Evolutionary conservation across 306 rosid genomes (phyloP).

Genomic region (Citrullus colocynthis): DNA sequence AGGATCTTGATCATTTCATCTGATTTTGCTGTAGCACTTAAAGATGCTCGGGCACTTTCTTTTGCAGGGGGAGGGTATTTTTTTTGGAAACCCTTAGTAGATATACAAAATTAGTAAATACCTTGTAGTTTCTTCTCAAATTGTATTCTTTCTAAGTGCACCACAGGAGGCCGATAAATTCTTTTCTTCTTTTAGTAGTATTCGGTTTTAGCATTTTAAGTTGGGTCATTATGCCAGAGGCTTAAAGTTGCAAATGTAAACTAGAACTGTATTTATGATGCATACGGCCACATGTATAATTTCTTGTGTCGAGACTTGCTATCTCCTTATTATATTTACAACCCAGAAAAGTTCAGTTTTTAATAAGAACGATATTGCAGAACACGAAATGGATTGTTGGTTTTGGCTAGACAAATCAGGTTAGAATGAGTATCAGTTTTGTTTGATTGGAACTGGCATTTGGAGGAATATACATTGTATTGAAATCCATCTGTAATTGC

Average conservation of each 20-base stretch:
- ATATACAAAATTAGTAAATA: slow-evolving; percentile 1
- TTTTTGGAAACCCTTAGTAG: slow-evolving; percentile 3
- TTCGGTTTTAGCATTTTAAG: neutral
- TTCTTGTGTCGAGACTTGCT: neutral
- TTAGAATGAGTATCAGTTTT: neutral
- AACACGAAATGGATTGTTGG: neutral
- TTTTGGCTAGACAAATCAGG: neutral
- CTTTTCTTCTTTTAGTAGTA: neutral
- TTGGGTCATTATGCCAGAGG: slow-evolving; percentile 2
- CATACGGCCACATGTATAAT: neutral
- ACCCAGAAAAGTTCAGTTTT: neutral
- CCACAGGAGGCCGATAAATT: neutral
- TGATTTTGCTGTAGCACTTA: neutral
- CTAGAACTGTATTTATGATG: neutral
- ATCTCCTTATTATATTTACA: neutral
- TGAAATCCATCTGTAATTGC: neutral
- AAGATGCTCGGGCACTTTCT: neutral
- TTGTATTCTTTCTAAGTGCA: neutral
- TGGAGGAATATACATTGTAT: neutral
- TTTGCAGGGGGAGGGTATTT: neutral
- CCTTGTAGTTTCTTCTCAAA: neutral
- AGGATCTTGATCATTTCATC: slow-evolving; percentile 1
- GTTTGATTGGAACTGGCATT: neutral
- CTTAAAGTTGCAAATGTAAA: neutral
- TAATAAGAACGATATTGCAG: neutral